These are phyloP conservation scores for Auriscalpium orientale DNA, from an alignment of 768 basidiomycete species.

Conservation along the genomic window DNA sequence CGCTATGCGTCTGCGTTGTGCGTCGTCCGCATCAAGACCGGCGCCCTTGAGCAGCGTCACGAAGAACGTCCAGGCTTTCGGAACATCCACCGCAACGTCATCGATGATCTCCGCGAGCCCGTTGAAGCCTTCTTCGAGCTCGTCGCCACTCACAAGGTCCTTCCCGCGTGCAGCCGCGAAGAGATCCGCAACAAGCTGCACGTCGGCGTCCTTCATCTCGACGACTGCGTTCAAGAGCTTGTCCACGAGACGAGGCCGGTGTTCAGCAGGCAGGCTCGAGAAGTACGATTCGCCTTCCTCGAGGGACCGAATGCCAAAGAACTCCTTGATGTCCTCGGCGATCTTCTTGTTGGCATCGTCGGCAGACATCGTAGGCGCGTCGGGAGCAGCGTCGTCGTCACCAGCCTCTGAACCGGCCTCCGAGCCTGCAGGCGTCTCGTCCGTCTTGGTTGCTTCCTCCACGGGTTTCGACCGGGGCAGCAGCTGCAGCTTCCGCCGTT, in stretches of 20 bases:
- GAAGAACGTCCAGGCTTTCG: slow-evolving; percentile 73
- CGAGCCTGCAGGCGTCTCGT: slow-evolving; percentile 37
- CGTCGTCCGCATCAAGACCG: slow-evolving; percentile 49
- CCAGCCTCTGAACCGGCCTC: slow-evolving; percentile 44
- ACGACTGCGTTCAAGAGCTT: slow-evolving; percentile 68
- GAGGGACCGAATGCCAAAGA: slow-evolving; percentile 76
- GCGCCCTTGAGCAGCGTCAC: slow-evolving; percentile 69
- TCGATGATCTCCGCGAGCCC: slow-evolving; percentile 71
- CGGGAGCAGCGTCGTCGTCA: slow-evolving; percentile 34
- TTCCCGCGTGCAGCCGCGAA: slow-evolving; percentile 58
- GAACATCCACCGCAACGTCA: slow-evolving; percentile 86
- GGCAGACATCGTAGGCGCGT: slow-evolving; percentile 44
- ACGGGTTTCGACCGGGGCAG: slow-evolving; percentile 71
- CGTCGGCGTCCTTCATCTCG: slow-evolving; percentile 77
- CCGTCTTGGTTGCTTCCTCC: slow-evolving; percentile 31
- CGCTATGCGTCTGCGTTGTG: slow-evolving; percentile 46
- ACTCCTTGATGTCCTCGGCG: slow-evolving; percentile 76
- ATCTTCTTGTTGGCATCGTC: slow-evolving; percentile 69
- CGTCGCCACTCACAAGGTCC: slow-evolving; percentile 45
- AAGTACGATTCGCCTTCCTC: slow-evolving; percentile 89
- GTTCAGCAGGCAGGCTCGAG: slow-evolving; percentile 55
- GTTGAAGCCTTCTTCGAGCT: slow-evolving; percentile 70
- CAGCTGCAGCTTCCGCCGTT: slow-evolving; percentile 68
- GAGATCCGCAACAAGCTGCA: slow-evolving; percentile 67
- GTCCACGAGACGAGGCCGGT: slow-evolving; percentile 63